Evolutionary conservation across 2,329 filamentous ascomycete genomes (phyloP).

Genomic region (Talaromyces sp.): DNA sequence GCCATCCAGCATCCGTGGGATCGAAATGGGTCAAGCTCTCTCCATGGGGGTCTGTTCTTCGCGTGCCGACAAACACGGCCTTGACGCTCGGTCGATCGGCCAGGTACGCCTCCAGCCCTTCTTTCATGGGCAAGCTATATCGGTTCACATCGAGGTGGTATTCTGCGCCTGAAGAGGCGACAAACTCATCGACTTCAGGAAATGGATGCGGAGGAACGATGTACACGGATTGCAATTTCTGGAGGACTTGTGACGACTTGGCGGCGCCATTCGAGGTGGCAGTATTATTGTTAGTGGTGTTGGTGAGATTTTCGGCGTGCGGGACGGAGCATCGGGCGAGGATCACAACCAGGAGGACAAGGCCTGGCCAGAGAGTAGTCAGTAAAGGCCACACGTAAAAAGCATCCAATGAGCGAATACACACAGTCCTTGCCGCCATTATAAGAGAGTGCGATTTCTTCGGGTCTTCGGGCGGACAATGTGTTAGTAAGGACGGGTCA

Average conservation of each 20-base stretch:
- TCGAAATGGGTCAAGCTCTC: slow-evolving; percentile 74
- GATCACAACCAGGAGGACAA: slow-evolving; percentile 11
- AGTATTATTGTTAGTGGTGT: background rate
- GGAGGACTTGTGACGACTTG: background rate
- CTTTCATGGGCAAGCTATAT: slow-evolving; percentile 10
- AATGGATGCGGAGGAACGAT: slow-evolving; percentile 10
- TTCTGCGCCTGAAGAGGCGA: slow-evolving; percentile 4
- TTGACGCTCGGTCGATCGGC: slow-evolving; percentile 47
- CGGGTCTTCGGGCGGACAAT: background rate
- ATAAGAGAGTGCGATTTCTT: slow-evolving; percentile 12
- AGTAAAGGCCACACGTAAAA: background rate
- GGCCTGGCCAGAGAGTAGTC: background rate
- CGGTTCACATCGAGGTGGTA: slow-evolving; percentile 9
- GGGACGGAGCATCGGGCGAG: background rate
- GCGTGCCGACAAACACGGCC: slow-evolving; percentile 81
- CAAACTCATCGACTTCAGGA: slow-evolving; percentile 10
- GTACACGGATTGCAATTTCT: slow-evolving; percentile 10
- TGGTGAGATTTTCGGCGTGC: background rate
- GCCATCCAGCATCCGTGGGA: slow-evolving; percentile 83
- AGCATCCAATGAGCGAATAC: background rate
- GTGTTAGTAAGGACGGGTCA: background rate
- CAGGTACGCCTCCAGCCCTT: slow-evolving; percentile 9
- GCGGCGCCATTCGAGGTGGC: background rate
- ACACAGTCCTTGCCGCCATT: slow-evolving; percentile 13
- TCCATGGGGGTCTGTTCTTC: slow-evolving; percentile 88